phyloP scores from a whole-genome alignment of 1,284 basidiomycete genomes.

The Leccinum fallax region DNA sequence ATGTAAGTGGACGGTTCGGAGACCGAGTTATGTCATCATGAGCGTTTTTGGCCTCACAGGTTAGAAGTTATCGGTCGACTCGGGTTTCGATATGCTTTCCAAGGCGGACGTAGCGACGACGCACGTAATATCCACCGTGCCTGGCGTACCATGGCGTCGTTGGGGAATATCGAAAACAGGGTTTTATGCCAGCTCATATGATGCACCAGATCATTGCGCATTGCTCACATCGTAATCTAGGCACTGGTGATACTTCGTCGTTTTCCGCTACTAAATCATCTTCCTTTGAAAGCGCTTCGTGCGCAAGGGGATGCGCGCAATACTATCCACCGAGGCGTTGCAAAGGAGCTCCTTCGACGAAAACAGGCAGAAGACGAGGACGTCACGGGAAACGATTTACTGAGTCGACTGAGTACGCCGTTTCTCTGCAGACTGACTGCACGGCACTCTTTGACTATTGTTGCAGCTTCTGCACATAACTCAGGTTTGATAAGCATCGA shows the following conservation, averaged over 20 bases:
- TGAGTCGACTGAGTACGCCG: constrained; percentile 5
- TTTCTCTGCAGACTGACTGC: neutral
- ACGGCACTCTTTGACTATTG: neutral
- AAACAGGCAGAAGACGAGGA: neutral
- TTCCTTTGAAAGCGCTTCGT: constrained; percentile 10
- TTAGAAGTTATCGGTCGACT: constrained; percentile 10
- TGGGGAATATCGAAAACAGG: constrained; percentile 1
- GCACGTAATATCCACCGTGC: too few species aligned
- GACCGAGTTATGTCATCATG: neutral
- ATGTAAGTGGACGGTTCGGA: neutral
- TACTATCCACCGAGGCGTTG: constrained; percentile 7
- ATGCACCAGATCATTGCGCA: neutral
- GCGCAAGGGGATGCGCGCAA: constrained; percentile 6
- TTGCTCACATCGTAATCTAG: neutral
- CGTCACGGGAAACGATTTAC: constrained; percentile 1
- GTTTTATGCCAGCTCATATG: constrained; percentile 4
- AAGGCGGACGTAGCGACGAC: constrained; percentile 4
- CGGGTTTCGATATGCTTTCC: constrained; percentile 11
- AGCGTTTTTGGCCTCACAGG: neutral
- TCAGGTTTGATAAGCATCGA: constrained; percentile 3
- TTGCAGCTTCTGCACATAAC: constrained; percentile 2
- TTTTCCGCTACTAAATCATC: constrained; percentile 4
- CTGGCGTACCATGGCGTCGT: too few species aligned
- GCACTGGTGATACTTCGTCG: constrained; percentile 3
- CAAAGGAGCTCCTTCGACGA: constrained; percentile 6